These are phyloP conservation scores for Tricholoma terreum DNA, from an alignment of 768 basidiomycete genomes.

Conservation along the genomic window DNA sequence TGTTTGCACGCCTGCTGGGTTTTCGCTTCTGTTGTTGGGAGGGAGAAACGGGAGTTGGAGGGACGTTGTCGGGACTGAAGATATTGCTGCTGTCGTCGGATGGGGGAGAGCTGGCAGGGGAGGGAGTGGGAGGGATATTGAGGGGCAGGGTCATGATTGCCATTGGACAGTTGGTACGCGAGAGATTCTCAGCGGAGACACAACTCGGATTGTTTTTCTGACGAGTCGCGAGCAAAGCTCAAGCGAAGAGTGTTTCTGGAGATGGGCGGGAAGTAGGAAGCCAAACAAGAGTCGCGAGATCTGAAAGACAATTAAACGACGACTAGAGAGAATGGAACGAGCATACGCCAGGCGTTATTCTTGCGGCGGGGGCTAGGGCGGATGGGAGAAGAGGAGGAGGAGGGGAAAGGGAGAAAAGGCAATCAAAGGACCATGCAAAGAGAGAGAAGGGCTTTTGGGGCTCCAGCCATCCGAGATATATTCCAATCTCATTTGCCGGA, in stretches of 20 bases:
- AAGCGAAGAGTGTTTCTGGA: slow-evolving; percentile 43
- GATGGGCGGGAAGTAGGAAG: slow-evolving; percentile 54
- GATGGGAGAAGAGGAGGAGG: slow-evolving; percentile 23
- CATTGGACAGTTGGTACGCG: slow-evolving; percentile 24
- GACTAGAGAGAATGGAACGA: neutral
- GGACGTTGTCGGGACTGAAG: slow-evolving; percentile 35
- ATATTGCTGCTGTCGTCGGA: slow-evolving; percentile 26
- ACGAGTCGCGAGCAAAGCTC: slow-evolving; percentile 64
- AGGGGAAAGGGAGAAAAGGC: slow-evolving; percentile 5
- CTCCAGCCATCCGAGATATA: slow-evolving; percentile 9
- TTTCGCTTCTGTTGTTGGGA: slow-evolving; percentile 63
- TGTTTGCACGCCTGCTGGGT: slow-evolving; percentile 86
- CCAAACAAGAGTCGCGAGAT: slow-evolving; percentile 95
- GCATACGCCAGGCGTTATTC: slow-evolving; percentile 49
- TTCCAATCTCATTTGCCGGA: slow-evolving; percentile 16
- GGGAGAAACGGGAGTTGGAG: slow-evolving; percentile 45
- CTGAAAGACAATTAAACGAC: slow-evolving; percentile 34
- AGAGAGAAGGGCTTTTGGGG: neutral
- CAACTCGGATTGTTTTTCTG: slow-evolving; percentile 8
- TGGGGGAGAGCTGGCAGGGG: slow-evolving; percentile 23
- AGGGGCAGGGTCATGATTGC: slow-evolving; percentile 38
- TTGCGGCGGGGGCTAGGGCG: slow-evolving; percentile 44
- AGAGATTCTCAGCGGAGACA: neutral
- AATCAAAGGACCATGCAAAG: slow-evolving; percentile 20
- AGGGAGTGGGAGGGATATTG: slow-evolving; percentile 19